Percentiles rank a stretch among this genome's conserved stretches.
These are phyloP conservation scores for Phytophthora aleatoria DNA, from an alignment of 352 stramenopile genomes.

Conservation along the genomic window DNA sequence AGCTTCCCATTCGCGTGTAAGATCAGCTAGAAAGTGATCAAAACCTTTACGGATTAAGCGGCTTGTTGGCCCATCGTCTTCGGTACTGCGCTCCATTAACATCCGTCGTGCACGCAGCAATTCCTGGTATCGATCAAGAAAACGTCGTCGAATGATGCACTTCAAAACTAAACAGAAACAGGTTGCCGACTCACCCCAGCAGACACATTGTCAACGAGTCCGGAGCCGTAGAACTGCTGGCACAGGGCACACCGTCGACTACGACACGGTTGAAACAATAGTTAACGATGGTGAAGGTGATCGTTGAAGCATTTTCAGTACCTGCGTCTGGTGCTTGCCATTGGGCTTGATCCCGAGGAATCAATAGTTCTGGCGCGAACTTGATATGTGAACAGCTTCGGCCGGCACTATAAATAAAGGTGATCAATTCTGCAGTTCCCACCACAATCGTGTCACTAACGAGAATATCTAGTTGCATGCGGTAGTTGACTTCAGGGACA, in stretches of 20 bases:
- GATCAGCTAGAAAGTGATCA: conserved; percentile 52
- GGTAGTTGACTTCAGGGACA: too few species aligned
- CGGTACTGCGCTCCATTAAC: conserved; percentile 48
- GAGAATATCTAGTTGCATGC: too few species aligned
- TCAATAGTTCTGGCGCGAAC: neutral
- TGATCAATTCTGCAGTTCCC: neutral
- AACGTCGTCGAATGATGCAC: neutral
- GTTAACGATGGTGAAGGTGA: neutral
- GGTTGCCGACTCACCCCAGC: conserved; percentile 36
- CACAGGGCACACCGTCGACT: conserved; percentile 53
- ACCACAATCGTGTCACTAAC: too few species aligned
- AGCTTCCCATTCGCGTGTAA: conserved; percentile 39
- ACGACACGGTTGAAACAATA: neutral
- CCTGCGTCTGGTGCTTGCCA: neutral
- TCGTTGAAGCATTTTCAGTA: neutral
- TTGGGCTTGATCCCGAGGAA: neutral
- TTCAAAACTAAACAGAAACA: neutral
- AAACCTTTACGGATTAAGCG: conserved; percentile 41
- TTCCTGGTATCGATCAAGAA: conserved; percentile 33
- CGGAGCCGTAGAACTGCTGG: conserved; percentile 51
- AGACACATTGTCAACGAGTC: conserved; percentile 55
- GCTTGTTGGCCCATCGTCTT: conserved; percentile 15
- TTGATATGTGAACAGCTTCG: neutral
- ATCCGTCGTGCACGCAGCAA: conserved; percentile 59
- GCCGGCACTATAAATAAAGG: neutral